Base-by-base conservation (phyloP, 2,329 filamentous ascomycete species). In the Pseudogymnoascus sp. region DNA sequence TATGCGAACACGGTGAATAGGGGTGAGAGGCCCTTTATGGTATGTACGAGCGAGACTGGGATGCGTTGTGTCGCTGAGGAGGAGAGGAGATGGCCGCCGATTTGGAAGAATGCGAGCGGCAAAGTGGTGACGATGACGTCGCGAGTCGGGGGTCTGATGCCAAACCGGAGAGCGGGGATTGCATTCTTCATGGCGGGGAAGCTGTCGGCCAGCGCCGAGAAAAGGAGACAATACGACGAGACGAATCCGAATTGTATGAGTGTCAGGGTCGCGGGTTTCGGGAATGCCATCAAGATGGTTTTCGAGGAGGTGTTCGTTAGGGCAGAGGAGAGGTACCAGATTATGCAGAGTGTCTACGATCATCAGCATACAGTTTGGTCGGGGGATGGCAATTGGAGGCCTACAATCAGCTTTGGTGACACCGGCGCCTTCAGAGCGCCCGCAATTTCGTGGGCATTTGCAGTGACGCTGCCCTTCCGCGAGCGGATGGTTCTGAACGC, bases 251-350 rank as follows among this genome's bases (percentile, higher is more conserved):
- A 99, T 80, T 99, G 95, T 61, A 96, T 82, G 64, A 96, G 82
- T 1, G 93, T 98, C 70, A 98, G 83, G 19, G 93, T 97, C 33
- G 95, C 89, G 1, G 93, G 93, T 76, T 91, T 95, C 64, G 90
- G 87, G 68, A 97, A 91, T 46, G 91, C 90, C 69, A 91, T 97
- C 66, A 98, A 82, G 72, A 99, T 99, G 16, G 93, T 90, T 78
- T 99, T 99, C 61, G 95, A 97, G 24, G 95, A 98, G 2, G 95
- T 97, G 75, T 98, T 99, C 66, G 95, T 97, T 69, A 98, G 80
- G 66, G 96, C 95, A 46, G 93, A 98, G 24, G 93, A 96, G 74
- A 90, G 84, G 79, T 98, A 99, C 95, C 95, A 98, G 72, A 93
- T 78, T 64, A 93, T 78, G 77, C 93, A 98, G 59, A 97, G 86